These are phyloP conservation scores for Sisymbrium altissimum DNA, from an alignment of 345 rosid species.

Conservation along the genomic window DNA sequence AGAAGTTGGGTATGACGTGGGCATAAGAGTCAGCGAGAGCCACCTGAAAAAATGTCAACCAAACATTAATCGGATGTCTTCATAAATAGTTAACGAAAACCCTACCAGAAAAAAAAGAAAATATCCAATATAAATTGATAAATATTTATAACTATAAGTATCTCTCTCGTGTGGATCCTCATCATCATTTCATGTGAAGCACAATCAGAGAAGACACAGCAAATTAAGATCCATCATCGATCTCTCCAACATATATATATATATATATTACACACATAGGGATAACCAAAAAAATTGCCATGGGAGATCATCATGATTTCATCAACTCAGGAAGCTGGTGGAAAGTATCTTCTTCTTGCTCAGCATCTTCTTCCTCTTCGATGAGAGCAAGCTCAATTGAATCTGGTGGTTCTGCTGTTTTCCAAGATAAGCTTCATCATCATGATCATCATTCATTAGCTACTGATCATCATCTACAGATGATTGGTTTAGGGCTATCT, in stretches of 20 bases:
- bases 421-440: constrained; percentile 51
- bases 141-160: constrained; percentile 36
- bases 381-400: constrained; percentile 61
- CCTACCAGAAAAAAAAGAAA: constrained; percentile 28
- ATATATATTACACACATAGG: not conserved
- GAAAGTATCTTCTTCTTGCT: constrained; percentile 34
- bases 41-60: constrained; percentile 40
- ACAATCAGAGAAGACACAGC: constrained; percentile 28
- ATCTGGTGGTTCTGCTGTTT: constrained; percentile 49
- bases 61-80: constrained; percentile 29
- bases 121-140: constrained; percentile 26
- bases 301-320: constrained; percentile 42
- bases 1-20: constrained; percentile 32
- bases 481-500: constrained; percentile 90
- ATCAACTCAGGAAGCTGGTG: constrained; percentile 39
- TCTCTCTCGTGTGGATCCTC: constrained; percentile 32
- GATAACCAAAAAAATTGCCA: not conserved
- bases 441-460: constrained; percentile 24
- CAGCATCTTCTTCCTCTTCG: constrained; percentile 56
- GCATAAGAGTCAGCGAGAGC: constrained; percentile 38
- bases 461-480: constrained; percentile 40
- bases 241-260: not conserved
- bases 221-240: constrained; percentile 28
- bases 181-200: constrained; percentile 38
- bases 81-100: constrained; percentile 27